Conservation (phyloP, 2,329 filamentous ascomycete genomes). For the Fusarium devonianum region DNA sequence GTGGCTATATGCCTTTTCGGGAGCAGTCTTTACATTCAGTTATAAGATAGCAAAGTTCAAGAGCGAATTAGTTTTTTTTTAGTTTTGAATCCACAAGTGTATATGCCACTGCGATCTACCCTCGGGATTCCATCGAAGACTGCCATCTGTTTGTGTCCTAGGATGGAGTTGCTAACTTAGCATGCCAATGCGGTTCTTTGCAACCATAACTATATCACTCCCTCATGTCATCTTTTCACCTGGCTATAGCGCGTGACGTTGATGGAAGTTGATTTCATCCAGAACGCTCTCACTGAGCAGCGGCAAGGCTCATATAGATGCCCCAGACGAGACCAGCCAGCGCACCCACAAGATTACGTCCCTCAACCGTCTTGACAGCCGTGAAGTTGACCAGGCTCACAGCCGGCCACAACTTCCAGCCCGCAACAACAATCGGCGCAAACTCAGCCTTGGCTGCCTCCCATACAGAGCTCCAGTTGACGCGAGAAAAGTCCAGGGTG, state of each 20-base stretch:
- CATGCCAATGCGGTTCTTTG: too few species aligned
- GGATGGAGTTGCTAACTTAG: too few species aligned
- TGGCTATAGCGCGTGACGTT: not conserved
- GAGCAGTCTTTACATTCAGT: not conserved
- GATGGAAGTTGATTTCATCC: not conserved
- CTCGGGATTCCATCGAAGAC: too few species aligned
- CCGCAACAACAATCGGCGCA: slow-evolving; percentile 69
- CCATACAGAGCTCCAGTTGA: slow-evolving; percentile 56
- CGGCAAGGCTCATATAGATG: slow-evolving; percentile 74
- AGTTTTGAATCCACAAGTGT: too few species aligned
- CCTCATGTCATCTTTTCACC: not conserved
- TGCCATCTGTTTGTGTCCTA: too few species aligned
- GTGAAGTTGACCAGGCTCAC: slow-evolving; percentile 76
- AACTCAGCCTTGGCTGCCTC: slow-evolving; percentile 62
- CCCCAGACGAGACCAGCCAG: slow-evolving; percentile 77
- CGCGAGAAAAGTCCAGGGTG: slow-evolving; percentile 53
- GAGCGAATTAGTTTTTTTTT: too few species aligned
- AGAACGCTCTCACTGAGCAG: slow-evolving; percentile 41
- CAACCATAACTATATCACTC: not conserved
- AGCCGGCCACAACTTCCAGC: slow-evolving; percentile 73
- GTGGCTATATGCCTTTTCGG: not conserved
- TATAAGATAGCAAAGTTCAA: not conserved
- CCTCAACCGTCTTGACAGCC: slow-evolving; percentile 72
- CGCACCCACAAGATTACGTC: slow-evolving; percentile 74
- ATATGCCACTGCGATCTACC: too few species aligned